These are phyloP conservation scores for Alternaria triticina DNA, from an alignment of 2,329 filamentous ascomycete species.

Conservation along the genomic window DNA sequence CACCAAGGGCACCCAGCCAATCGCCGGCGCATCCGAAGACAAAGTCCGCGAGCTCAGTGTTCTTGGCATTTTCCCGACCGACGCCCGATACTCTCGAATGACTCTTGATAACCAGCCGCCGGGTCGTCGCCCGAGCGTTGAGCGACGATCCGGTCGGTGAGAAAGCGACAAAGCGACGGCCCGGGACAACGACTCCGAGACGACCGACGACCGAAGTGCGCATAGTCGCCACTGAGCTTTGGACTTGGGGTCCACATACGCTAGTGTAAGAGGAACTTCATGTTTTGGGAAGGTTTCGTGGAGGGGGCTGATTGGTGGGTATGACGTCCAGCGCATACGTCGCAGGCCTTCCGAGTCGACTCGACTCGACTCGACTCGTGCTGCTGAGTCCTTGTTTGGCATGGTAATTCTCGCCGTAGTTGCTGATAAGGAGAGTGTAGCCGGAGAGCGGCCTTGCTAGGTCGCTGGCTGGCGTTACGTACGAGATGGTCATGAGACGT, in stretches of 20 bases:
- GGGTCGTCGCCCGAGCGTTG: slow-evolving; percentile 4
- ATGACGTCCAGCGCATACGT: background rate
- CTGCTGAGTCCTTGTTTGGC: too few relatives aligned
- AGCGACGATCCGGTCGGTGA: slow-evolving; percentile 20
- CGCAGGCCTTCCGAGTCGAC: background rate
- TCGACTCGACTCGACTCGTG: background rate
- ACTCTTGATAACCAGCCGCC: slow-evolving; percentile 6
- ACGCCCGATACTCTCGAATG: background rate
- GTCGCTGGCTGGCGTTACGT: background rate
- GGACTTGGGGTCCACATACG: background rate
- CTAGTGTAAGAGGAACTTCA: background rate
- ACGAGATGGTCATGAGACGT: background rate
- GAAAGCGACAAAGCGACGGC: slow-evolving; percentile 5
- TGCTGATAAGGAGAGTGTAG: background rate
- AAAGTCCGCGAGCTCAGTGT: background rate
- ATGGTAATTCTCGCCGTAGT: background rate
- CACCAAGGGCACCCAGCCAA: slow-evolving; percentile 9
- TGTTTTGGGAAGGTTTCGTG: background rate
- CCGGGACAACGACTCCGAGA: background rate
- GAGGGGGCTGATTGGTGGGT: background rate
- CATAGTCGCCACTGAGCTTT: background rate
- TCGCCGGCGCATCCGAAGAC: slow-evolving; percentile 14
- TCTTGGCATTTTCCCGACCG: slow-evolving; percentile 3
- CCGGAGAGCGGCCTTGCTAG: background rate
- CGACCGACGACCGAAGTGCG: background rate